Evolutionary conservation across 352 stramenopile genomes (phyloP), one percentile per base, ranked within the genome.

Genomic region (Thraustochytrium sp.): DNA sequence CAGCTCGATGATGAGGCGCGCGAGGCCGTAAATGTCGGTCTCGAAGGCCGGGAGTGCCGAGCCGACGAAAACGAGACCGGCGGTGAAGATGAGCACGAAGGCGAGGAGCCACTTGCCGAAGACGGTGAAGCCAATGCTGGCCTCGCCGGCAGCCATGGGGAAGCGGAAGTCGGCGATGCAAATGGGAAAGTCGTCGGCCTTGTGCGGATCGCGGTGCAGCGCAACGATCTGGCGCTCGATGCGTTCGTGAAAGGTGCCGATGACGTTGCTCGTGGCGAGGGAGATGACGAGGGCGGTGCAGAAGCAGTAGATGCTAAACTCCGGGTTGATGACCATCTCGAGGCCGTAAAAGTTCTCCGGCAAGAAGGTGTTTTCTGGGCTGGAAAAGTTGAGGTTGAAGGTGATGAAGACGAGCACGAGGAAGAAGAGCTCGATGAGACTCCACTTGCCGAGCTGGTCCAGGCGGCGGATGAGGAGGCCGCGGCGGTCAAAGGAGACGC

Each of bases 351-450:
- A 49, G 5, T 5, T 16, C 5, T 76, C 63, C 5, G 37, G 26
- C n/a, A 75, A 23, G 18, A 34, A 75, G 5, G 5, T 18, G 46
- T 49, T 49, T 5, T 23, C 5, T 18, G 63, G 63, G 5, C 5
- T 21, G n/a, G n/a, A 5, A 5, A 49, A 5, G 18, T 46, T 16
- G 5, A 75, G n/a, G 5, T 61, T 46, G 40, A 75, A 75, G 26
- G 46, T 23, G 5, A 75, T 18, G 11, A 75, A 61, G 46, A 75
- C 63, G 55, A 75, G 55, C 5, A 75, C 34, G 26, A 75, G 5
- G 23, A 75, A 61, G 46, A 61, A 63, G 26, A 75, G 46, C 63
- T 75, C 63, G n/a, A 63, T 23, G 26, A 75, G 31, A 76, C 5
- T 64, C 5, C 5, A 76, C 46, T 63, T 75, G 37, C 63, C 63